Evolutionary conservation across 2,329 filamentous ascomycete genomes (phyloP), one percentile per base, ranked within the genome.

Genomic region (Tothia fuscella): DNA sequence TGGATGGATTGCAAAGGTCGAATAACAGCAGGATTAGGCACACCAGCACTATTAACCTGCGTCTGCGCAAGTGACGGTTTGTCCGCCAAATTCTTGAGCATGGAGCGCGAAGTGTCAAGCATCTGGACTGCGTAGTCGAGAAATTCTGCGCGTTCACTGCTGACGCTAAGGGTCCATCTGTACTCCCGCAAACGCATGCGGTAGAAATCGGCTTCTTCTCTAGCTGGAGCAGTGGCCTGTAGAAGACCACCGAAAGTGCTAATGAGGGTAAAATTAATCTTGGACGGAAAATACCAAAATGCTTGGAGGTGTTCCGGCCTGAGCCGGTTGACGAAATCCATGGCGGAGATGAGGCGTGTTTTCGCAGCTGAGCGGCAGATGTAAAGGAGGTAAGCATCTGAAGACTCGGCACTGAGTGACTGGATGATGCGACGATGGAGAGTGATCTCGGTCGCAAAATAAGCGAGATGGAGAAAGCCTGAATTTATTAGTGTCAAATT

Each of bases 301-400:
- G 85, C 76, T n/a, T 81, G 78, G 22, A 95, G 71, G 53, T 96
- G 88, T 26, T 80, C 76, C 0, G 86, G 85, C 33, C 82, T 86
- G 24, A 96, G 74, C 1, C 89, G 80, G 62, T 95, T 95, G 52
- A 94, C 87, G 61, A 95, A 94, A 58, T 96, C 89, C 83, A 96
- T 93, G 48, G 88, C 87, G 17, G 84, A 93, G 55, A 95, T 94
- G 25, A 96, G 72, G 5, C 89, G 81, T 0, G 89, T 93, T 60
- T 95, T 95, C 41, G 89, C 89, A 3, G 89, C 89, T 44, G 81
- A 88, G 41, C 89, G 86, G 61, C 88, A 94, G 51, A 95, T 94
- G 60, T 93, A 85, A 42, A 87, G 75, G 38, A 93, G 77, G 53
- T 95, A 93, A 0, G 80, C 74, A 55, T 93, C 85, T 21, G 43